Evolutionary conservation across 257 asterid genomes (phyloP), one percentile per base, ranked within the genome.

Genomic region (Przewalskia tangutica): DNA sequence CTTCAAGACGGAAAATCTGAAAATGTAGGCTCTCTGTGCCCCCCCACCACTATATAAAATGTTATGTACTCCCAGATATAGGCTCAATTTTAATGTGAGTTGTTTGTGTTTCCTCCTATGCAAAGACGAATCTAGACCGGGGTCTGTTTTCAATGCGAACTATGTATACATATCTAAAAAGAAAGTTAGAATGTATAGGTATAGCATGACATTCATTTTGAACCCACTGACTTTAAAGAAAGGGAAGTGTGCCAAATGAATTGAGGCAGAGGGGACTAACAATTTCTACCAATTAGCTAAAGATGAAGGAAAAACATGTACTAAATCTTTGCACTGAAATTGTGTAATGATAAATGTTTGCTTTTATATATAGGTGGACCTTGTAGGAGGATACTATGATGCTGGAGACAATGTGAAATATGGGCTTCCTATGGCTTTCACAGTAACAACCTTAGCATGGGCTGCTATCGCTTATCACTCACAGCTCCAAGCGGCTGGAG

Each of bases 381-480:
- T 94, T 34, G 97, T 90, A 59, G 97, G 98, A 86, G 97, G 97
- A 63, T 94, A 93, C 82, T 93, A 91, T 64, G 98, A 93, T 46
- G 97, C 97, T 1, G 97, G 98, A 3, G 98, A 94, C 81, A 94
- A 94, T 27, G 94, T 91, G 13, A 94, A 94, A 81, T 94, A 88
- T 77, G 97, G 97, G 5, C 88, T 91, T 62, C 98, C 98, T 23
- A 77, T 94, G 93, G 98, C 97, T 46, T 94, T 94, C 81, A 93
- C 97, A 2, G 83, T 91, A 10, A 94, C 98, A 53, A 93, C 95
- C 2, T 82, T 91, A 13, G 65, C 98, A 4, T 93, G 98, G 97
- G 94, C 88, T 16, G 97, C 93, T 46, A 83, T 87, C 0, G 80
- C 68, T 1, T 93, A 90, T 55, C 38, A 79, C 16, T 16, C 88